Base-by-base conservation (phyloP, 768 basidiomycete genomes). In the Russula sp. region DNA sequence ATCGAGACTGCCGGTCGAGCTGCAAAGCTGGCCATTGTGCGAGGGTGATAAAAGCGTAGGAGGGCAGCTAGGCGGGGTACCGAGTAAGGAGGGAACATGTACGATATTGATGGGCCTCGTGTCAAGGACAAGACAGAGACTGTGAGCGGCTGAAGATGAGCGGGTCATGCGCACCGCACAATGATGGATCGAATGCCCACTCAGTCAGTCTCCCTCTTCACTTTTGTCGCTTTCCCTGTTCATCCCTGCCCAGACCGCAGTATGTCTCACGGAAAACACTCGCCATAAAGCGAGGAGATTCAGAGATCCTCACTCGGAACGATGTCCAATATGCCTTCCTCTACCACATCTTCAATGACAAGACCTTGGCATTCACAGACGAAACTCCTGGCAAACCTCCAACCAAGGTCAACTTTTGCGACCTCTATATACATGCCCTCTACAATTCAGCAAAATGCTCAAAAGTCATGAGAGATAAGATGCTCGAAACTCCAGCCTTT, bases 291-390 rank as follows among this genome's bases (percentile, higher is more conserved):
- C 84, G 86, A 67, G 82, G 81, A 68, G 90, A 93, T 70, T 90
- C 88, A 13, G 89, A 91, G 68, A 87, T 89, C 56, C 78, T 94
- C 65, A 86, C 86, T 25, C 83, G 91, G 47, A 83, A 86, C 71
- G 92, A 93, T 73, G 83, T 93, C 56, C 90, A 94, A 75, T 92
- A 83, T 73, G 90, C 93, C 76, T 81, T 94, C 51, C 83, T 96
- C 59, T 71, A 86, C 68, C 79, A 83, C 74, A 84, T 95, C 70
- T 96, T 96, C 74, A 78, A 79, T 65, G 83, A 93, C 73, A 74
- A 74, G 49, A 81, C 78, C 13, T 73, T 78, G 53, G 86, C 84
- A 66, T 96, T 94, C 74, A 88, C 89, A 61, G 80, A 81, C 68
- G 83, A 87, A 63, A 74, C 74, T 7, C 79, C 80, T 38, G 66